These are phyloP conservation scores for Mortierella sp. DNA, from an alignment of 371 early-diverging fungal species.

Conservation along the genomic window DNA sequence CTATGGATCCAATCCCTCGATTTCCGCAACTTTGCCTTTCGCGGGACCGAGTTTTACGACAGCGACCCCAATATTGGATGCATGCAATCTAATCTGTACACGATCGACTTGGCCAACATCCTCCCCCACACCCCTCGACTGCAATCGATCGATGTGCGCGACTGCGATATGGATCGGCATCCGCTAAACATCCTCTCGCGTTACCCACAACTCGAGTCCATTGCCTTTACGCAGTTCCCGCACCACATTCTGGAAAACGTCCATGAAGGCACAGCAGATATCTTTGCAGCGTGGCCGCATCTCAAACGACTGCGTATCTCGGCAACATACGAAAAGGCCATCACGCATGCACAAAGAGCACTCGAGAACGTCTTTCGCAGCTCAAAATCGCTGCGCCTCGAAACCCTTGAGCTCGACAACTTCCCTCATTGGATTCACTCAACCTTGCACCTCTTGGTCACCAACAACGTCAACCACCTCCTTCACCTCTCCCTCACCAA, in stretches of 20 bases:
- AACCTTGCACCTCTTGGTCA: background rate
- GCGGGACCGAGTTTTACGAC: too few relatives aligned
- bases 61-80: too few relatives aligned
- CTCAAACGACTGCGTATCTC: background rate
- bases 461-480: background rate
- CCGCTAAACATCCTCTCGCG: constrained; percentile 12
- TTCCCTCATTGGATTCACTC: background rate
- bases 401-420: background rate
- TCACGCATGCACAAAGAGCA: background rate
- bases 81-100: too few relatives aligned
- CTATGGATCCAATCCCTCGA: background rate
- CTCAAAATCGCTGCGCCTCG: background rate
- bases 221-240: constrained; percentile 15
- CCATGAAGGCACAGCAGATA: background rate
- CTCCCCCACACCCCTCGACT: constrained; percentile 11
- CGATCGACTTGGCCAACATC: background rate
- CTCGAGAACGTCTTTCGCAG: background rate
- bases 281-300: constrained; percentile 1
- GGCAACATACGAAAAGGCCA: background rate
- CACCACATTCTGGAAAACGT: background rate
- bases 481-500: background rate
- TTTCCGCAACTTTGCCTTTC: background rate
- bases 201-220: constrained; percentile 23
- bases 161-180: background rate
- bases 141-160: constrained; percentile 13